Conservation (phyloP, 2,329 filamentous ascomycete species). For the Penicillium sp. region DNA sequence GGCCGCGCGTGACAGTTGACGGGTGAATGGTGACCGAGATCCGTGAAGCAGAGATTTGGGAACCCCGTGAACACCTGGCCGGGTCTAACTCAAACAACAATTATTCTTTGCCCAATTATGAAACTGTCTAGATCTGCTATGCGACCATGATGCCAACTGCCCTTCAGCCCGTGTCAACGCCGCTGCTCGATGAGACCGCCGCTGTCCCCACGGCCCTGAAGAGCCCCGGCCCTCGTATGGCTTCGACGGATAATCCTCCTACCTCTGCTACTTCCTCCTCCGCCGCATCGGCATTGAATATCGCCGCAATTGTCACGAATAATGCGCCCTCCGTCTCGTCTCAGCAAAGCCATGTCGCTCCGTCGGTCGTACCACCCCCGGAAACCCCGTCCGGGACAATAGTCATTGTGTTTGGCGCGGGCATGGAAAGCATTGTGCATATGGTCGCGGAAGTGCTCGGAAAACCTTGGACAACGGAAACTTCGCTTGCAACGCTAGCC, state of each 20-base stretch:
- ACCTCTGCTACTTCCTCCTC: slow-evolving; percentile 14
- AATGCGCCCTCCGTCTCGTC: background rate
- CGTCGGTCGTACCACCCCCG: background rate
- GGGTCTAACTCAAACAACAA: background rate
- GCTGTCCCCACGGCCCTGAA: slow-evolving; percentile 30
- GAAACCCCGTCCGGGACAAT: slow-evolving; percentile 41
- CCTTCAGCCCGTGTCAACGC: slow-evolving; percentile 39
- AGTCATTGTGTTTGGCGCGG: slow-evolving; percentile 69
- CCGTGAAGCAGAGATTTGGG: background rate
- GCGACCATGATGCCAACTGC: slow-evolving; percentile 44
- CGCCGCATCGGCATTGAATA: slow-evolving; percentile 18
- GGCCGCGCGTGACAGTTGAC: slow-evolving; percentile 1
- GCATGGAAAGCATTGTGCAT: slow-evolving; percentile 73
- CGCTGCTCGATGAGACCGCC: slow-evolving; percentile 32
- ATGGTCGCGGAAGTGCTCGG: slow-evolving; percentile 79
- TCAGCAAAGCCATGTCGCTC: slow-evolving; percentile 9
- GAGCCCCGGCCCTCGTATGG: slow-evolving; percentile 13
- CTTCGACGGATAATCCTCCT: slow-evolving; percentile 14
- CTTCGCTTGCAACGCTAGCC: slow-evolving; percentile 59
- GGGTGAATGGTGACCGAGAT: background rate
- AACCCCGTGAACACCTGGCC: background rate
- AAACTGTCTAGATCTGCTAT: slow-evolving; percentile 31
- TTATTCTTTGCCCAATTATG: slow-evolving; percentile 30
- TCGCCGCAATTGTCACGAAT: slow-evolving; percentile 14
- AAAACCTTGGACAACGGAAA: slow-evolving; percentile 67